Evolutionary conservation across 805 yeast species (phyloP).

Genomic region (Zygoascus biomembranicola): DNA sequence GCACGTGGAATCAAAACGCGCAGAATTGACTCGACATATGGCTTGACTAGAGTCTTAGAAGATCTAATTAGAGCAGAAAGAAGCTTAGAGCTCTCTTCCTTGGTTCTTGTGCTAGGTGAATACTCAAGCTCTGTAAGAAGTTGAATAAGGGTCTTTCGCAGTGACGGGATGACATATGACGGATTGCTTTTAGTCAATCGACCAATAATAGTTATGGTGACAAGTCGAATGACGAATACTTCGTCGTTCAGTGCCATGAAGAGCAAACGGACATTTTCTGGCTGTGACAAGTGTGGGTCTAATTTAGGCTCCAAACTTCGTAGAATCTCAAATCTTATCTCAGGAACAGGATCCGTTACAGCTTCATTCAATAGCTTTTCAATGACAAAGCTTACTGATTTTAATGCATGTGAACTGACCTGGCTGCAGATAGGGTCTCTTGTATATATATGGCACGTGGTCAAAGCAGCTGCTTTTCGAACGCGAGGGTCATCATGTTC

Average conservation of each 20-base stretch:
- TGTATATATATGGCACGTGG: conserved; percentile 68
- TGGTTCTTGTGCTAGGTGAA: conserved; percentile 63
- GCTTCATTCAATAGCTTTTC: conserved; percentile 74
- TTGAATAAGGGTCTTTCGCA: conserved; percentile 80
- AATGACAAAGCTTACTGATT: conserved; percentile 77
- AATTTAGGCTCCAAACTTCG: conserved; percentile 63
- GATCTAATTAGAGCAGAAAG: conserved; percentile 66
- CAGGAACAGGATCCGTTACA: conserved; percentile 81
- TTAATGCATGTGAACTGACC: conserved; percentile 69
- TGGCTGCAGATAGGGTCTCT: conserved; percentile 80
- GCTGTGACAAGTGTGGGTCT: conserved; percentile 90
- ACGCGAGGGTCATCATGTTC: conserved; percentile 75
- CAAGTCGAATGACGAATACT: conserved; percentile 70
- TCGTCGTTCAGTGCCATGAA: conserved; percentile 92
- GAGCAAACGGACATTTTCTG: conserved; percentile 75
- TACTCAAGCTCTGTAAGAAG: conserved; percentile 77
- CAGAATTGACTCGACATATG: conserved; percentile 86
- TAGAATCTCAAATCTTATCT: conserved; percentile 74
- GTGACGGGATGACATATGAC: conserved; percentile 89
- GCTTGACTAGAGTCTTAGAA: conserved; percentile 75
- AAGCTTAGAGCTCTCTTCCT: conserved; percentile 79
- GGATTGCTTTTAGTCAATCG: conserved; percentile 82
- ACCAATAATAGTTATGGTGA: conserved; percentile 72
- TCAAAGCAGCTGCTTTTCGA: conserved; percentile 74
- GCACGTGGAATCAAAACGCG: conserved; percentile 75